Base-by-base conservation (phyloP, 2,329 filamentous ascomycete species). In the Pseudocercospora pini-densiflorae region DNA sequence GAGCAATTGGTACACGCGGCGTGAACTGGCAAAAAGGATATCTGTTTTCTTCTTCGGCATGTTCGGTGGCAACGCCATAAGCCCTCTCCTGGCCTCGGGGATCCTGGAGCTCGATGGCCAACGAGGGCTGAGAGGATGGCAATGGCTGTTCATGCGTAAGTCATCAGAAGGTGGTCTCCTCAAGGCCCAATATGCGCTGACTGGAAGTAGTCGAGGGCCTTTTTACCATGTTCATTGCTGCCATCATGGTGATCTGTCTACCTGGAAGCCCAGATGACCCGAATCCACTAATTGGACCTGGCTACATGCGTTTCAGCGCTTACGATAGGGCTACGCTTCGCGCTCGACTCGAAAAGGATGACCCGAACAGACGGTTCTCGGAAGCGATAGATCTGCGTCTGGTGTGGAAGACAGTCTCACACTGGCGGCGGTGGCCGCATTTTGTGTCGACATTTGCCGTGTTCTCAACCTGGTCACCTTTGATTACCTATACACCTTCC, bases 391-490 rank as follows among this genome's bases (percentile, higher is more conserved):
- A 33, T 19, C 24, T 63, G 36, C 53, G 36, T 10, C 2, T 63
- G 16, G 61, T 63, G 8, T 63, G 61, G 61, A 49, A 47, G 1
- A 63, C 61, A 8, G 31, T 63, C 61, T 29, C 24, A 14, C 23
- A 63, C 12, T 63, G 54, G 51, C 51, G 61, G n/a, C 61, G 61
- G 16, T 63, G 61, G 61, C 61, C 61, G 33, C 61, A 63, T 19
- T 63, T 58, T 24, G 53, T 63, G 3, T 63, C 61, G n/a, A 84
- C 83, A 0, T 84, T 83, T 57, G 80, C 79, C 19, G 83, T 85
- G 4, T 86, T 86, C 65, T 82, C 83, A 1, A 86, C 84, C 0
- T 86, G 84, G 83, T 82, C 81, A 8, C 82, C 84, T 0, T 71
- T 86, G 9, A 86, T 81, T 0, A 85, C 83, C 0, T 86, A 85